Evolutionary conservation across 495 filamentous ascomycete genomes (phyloP), one percentile per base, ranked within the genome.

Genomic region (Mytilinidion resinicola): DNA sequence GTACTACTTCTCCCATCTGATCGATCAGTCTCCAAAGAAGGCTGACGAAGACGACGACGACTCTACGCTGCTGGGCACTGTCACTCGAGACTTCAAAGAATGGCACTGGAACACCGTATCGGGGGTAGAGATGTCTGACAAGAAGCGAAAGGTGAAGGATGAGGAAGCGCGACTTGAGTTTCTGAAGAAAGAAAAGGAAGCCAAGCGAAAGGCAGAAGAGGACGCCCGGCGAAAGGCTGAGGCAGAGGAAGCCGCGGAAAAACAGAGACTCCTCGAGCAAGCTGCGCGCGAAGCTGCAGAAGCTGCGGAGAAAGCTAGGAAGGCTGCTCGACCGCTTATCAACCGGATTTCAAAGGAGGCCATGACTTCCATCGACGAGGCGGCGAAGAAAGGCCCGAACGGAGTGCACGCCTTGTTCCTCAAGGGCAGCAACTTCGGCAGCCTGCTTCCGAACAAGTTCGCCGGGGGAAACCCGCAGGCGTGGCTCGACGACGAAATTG

Each of bases 401-500:
- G 46, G 46, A 49, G 56, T 76, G 4, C 76, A 77, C 51, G 88
- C 25, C 25, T 3, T 30, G 25, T 30, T 6, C 6, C 25, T 30
- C 25, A 30, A 30, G 25, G 25, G 25, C 25, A 30, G 25, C 2
- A 30, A 92, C 62, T 85, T 95, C 37, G 70, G 70, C 20, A 73
- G 79, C 71, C 55, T 91, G 51, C 72, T 86, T 59, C 55, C 61
- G n/a, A 52, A 1, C 30, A 33, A 55, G 14, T 59, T 60, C 57
- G 59, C 50, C 19, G 12, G 55, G 69, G 1, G 64, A 74, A 72
- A 0, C 7, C 25, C 4, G 1, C 25, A 30, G 6, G 51, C 49
- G 4, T 96, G 90, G 90, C 74, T 96, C 0, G 93, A 95, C 63
- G 90, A 95, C 69, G 86, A 91, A 52, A 79, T 89, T 17, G 85